Conservation (phyloP, 257 asterid genomes). For the Ophiorrhiza pumila region DNA sequence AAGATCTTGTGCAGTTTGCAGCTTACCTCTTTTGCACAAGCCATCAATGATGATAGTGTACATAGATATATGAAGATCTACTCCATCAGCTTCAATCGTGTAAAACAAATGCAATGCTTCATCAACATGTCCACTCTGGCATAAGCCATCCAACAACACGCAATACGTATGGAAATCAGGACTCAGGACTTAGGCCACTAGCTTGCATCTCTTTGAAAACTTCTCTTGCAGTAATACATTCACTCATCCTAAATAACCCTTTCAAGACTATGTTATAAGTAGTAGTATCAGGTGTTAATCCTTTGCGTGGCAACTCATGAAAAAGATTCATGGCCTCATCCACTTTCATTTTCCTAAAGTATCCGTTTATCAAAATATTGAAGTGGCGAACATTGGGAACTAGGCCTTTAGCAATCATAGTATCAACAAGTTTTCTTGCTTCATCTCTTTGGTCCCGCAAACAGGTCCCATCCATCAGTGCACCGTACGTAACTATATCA, state of each 20-base stretch:
- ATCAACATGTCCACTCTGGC: too few species aligned
- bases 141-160: too few species aligned
- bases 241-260: constrained; percentile 9
- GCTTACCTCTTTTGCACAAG: constrained; percentile 9
- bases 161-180: too few species aligned
- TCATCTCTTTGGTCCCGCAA: constrained; percentile 10
- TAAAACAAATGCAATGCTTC: too few species aligned
- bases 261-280: constrained; percentile 12
- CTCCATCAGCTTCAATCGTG: too few species aligned
- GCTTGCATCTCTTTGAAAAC: constrained; percentile 19
- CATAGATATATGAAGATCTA: too few species aligned
- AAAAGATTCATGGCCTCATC: too few species aligned
- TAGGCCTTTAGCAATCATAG: constrained; percentile 5
- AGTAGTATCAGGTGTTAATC: not conserved
- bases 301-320: too few species aligned
- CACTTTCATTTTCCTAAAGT: constrained; percentile 2
- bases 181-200: not conserved
- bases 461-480: constrained; percentile 18
- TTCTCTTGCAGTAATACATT: constrained; percentile 8
- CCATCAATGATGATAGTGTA: constrained; percentile 11
- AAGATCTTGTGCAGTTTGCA: not conserved
- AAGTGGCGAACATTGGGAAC: constrained; percentile 4
- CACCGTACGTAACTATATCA: constrained; percentile 1
- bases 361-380: constrained; percentile 12
- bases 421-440: constrained; percentile 11